Evolutionary conservation across 257 asterid species (phyloP).

Genomic region (Coffea canephora): DNA sequence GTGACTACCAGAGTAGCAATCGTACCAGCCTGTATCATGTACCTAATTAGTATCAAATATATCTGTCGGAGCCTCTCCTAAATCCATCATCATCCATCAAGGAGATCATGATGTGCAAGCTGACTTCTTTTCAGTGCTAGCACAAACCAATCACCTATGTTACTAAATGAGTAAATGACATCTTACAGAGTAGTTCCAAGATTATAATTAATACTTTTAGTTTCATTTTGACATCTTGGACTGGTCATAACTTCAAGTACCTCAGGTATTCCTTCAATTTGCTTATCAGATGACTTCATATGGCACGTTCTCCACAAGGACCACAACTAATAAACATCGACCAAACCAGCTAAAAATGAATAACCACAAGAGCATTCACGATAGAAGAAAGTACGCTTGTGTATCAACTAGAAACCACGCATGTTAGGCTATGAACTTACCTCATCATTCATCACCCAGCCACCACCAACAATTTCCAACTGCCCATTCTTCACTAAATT

Average conservation of each 20-base stretch:
- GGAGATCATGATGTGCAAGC: background rate
- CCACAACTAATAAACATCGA: background rate
- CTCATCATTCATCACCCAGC: conserved; percentile 99
- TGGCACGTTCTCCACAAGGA: background rate
- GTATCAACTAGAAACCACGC: background rate
- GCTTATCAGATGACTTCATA: background rate
- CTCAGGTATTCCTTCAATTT: background rate
- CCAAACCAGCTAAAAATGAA: background rate
- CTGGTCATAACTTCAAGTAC: background rate
- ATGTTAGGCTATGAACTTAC: conserved; percentile 32
- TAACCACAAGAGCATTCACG: background rate
- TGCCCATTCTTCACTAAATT: conserved; percentile 82
- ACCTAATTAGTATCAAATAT: no score
- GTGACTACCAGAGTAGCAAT: background rate
- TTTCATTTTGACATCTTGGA: background rate
- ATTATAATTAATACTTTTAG: background rate
- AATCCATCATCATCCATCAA: background rate
- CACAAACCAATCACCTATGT: background rate
- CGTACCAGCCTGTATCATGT: background rate
- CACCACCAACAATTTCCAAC: conserved; percentile 98
- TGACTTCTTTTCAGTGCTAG: background rate
- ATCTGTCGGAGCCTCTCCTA: background rate
- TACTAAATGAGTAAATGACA: background rate
- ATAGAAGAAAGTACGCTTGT: background rate
- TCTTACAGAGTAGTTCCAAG: background rate